Percentiles rank a stretch among this genome's conserved stretches.
These are phyloP conservation scores for Trebouxia gelatinosa DNA, from an alignment of 163 green algal species.

Conservation along the genomic window DNA sequence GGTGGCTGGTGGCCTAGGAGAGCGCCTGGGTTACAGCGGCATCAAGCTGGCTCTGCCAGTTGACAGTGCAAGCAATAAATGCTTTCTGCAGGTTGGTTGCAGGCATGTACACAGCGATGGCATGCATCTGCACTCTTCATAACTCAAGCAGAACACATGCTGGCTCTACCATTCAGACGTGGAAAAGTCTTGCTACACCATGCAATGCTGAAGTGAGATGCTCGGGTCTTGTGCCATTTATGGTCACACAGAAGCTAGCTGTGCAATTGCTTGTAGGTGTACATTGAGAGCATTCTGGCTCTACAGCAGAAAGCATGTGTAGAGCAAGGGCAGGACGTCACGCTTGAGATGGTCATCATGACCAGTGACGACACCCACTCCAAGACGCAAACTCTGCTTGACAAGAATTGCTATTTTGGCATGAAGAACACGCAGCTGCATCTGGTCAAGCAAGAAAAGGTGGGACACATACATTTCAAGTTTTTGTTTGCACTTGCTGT, in stretches of 20 bases:
- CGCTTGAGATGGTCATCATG: conserved; percentile 96
- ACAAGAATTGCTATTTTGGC: conserved; percentile 80
- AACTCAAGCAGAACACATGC: too few relatives aligned
- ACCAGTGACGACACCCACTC: conserved; percentile 96
- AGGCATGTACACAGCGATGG: background rate
- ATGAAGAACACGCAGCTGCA: conserved; percentile 63
- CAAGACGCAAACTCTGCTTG: conserved; percentile 78
- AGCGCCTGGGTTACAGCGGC: conserved; percentile 92
- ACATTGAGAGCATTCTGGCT: conserved; percentile 89
- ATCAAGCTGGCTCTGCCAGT: conserved; percentile 93
- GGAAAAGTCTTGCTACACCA: background rate
- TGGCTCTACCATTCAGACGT: too few relatives aligned
- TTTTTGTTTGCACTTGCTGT: background rate
- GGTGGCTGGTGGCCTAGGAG: conserved; percentile 94
- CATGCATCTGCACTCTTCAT: background rate
- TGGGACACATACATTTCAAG: conserved; percentile 32
- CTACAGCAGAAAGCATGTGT: conserved; percentile 39
- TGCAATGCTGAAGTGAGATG: background rate
- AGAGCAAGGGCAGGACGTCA: background rate
- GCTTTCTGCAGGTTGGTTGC: conserved; percentile 88
- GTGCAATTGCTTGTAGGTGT: conserved; percentile 62
- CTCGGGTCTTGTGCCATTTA: background rate
- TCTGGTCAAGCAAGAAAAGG: conserved; percentile 85
- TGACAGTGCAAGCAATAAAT: conserved; percentile 74
- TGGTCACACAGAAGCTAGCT: background rate